These are phyloP conservation scores for Atractiella rhizophila DNA, from an alignment of 768 basidiomycete species.

Conservation along the genomic window DNA sequence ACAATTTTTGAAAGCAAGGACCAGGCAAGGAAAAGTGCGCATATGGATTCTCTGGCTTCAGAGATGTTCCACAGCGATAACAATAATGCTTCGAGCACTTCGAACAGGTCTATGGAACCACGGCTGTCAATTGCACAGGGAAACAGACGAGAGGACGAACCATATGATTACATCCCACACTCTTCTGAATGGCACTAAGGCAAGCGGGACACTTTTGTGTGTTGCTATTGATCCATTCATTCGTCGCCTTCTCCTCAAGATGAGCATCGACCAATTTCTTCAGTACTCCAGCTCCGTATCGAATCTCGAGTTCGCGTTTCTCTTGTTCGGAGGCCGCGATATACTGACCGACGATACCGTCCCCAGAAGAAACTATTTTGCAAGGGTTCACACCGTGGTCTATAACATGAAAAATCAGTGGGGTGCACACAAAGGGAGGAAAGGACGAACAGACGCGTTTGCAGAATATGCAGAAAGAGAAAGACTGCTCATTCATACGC, in stretches of 20 bases:
- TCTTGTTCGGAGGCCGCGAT: slow-evolving; percentile 4
- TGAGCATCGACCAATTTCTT: slow-evolving; percentile 11
- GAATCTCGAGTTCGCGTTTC: slow-evolving; percentile 8
- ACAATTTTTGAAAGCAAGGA: too few species aligned
- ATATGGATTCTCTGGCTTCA: too few species aligned
- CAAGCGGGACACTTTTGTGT: slow-evolving; percentile 13
- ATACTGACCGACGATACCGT: slow-evolving; percentile 9
- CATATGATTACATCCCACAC: too few species aligned
- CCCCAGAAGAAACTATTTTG: slow-evolving; percentile 10
- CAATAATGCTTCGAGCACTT: too few species aligned
- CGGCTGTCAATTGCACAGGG: too few species aligned
- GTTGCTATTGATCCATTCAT: slow-evolving; percentile 10
- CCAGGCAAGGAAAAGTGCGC: too few species aligned
- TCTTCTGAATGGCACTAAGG: too few species aligned
- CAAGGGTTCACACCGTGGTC: slow-evolving; percentile 14
- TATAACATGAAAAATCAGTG: background rate
- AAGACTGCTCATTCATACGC: background rate
- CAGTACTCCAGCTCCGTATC: slow-evolving; percentile 13
- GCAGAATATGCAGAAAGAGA: slow-evolving; percentile 14
- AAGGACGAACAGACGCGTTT: slow-evolving; percentile 3
- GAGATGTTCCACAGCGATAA: too few species aligned
- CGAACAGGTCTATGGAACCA: too few species aligned
- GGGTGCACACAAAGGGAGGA: background rate
- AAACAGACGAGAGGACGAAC: too few species aligned
- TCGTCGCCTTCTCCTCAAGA: slow-evolving; percentile 14